phyloP scores from a whole-genome alignment of 768 basidiomycete genomes.

The Coprinopsis sp. region DNA sequence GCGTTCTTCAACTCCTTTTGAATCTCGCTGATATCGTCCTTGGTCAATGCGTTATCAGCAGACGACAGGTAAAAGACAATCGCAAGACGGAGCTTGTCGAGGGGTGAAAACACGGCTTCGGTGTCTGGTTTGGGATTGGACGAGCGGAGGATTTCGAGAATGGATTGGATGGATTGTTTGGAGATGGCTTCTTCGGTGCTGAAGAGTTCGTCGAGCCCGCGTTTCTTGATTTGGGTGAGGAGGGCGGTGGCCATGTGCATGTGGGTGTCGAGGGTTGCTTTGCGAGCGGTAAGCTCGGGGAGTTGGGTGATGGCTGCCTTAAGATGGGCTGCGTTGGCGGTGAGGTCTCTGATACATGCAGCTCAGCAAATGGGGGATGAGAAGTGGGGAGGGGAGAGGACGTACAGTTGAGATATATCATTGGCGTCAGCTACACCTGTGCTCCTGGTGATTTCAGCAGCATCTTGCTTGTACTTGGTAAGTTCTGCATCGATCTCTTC shows the following conservation, averaged over 20 bases:
- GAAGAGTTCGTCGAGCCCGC: conserved; percentile 95
- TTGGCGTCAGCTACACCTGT: conserved; percentile 95
- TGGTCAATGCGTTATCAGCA: conserved; percentile 72
- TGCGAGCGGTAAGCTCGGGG: conserved; percentile 94
- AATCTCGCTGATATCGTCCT: conserved; percentile 84
- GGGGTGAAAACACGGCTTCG: conserved; percentile 58
- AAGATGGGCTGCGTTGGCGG: conserved; percentile 88
- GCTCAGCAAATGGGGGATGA: background rate
- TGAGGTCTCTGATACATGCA: conserved; percentile 62
- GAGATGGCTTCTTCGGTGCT: conserved; percentile 88
- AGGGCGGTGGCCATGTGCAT: conserved; percentile 99
- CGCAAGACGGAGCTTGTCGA: conserved; percentile 90
- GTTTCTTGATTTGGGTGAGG: conserved; percentile 90
- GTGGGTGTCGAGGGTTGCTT: conserved; percentile 94
- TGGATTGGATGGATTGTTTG: conserved; percentile 73
- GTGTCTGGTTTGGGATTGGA: conserved; percentile 44
- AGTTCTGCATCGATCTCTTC: conserved; percentile 94
- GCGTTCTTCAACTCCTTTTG: conserved; percentile 81
- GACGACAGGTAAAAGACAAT: conserved; percentile 94
- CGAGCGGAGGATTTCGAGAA: conserved; percentile 85
- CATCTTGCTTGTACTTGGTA: conserved; percentile 91
- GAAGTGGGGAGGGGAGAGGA: conserved; percentile 1
- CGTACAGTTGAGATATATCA: conserved; percentile 91
- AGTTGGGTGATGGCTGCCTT: conserved; percentile 97
- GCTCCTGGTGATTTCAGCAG: conserved; percentile 92